Conservation (phyloP, 2,329 filamentous ascomycete genomes). For the Scedosporium boydii region DNA sequence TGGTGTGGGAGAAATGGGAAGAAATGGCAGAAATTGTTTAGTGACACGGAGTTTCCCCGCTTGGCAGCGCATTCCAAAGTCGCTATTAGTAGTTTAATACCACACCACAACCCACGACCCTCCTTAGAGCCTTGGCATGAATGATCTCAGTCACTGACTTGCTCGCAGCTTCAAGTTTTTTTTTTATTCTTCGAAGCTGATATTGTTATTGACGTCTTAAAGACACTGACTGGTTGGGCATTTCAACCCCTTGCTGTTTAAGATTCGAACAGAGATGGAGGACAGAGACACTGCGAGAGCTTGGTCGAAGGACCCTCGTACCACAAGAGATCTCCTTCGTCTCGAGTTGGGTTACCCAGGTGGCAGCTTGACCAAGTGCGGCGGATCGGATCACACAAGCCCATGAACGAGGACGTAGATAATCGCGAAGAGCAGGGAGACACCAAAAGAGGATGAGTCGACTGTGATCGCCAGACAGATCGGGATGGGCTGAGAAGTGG, state of each 20-base stretch:
- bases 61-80: too few relatives aligned
- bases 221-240: too few relatives aligned
- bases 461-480: neutral
- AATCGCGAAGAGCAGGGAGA: neutral
- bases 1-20: neutral
- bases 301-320: neutral
- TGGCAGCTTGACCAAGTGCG: neutral
- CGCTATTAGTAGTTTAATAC: too few relatives aligned
- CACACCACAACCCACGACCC: too few relatives aligned
- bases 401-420: neutral
- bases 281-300: neutral
- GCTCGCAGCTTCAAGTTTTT: too few relatives aligned
- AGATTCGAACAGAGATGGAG: neutral
- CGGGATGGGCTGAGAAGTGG: neutral
- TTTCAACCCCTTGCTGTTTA: too few relatives aligned
- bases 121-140: too few relatives aligned
- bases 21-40: neutral
- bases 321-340: neutral
- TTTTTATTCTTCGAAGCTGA: too few relatives aligned
- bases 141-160: too few relatives aligned
- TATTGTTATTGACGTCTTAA: too few relatives aligned
- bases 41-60: neutral
- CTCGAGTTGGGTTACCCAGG: neutral
- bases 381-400: constrained; percentile 2
- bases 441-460: neutral